A percentile compares a stretch with the other conserved stretches of the same genome.
Conservation (phyloP, 1,284 basidiomycete species). For the Cutaneotrichosporon sp. region DNA sequence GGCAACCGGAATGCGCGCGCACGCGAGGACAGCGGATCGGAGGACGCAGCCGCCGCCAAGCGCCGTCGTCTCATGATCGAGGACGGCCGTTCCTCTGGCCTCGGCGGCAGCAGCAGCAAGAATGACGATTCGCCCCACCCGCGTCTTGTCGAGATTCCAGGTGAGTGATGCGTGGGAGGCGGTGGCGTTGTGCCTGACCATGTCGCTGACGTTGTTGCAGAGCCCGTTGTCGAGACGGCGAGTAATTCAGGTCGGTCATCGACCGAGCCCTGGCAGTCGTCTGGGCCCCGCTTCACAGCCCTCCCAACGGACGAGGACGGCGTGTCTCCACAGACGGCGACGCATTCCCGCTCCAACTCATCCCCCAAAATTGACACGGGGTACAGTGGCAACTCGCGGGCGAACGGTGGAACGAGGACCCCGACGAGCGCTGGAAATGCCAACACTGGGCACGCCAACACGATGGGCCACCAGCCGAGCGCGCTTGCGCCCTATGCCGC, state of each 20-base stretch:
- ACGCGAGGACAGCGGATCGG: conserved; percentile 32
- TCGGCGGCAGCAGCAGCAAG: conserved; percentile 4
- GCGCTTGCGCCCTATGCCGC: conserved; percentile 21
- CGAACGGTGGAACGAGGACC: background rate
- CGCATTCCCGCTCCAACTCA: conserved; percentile 21
- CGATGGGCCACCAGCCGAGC: conserved; percentile 21
- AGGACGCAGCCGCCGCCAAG: conserved; percentile 36
- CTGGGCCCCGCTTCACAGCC: conserved; percentile 38
- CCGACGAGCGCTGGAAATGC: background rate
- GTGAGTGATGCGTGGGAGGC: conserved; percentile 27
- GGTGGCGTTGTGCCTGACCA: background rate
- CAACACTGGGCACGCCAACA: background rate
- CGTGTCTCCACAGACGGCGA: conserved; percentile 18
- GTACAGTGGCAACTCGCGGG: background rate
- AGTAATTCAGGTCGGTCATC: conserved; percentile 16
- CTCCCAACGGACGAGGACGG: conserved; percentile 44
- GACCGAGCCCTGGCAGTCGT: conserved; percentile 25
- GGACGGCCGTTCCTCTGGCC: conserved; percentile 26
- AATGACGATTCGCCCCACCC: conserved; percentile 22
- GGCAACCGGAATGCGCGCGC: conserved; percentile 17
- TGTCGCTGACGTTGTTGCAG: conserved; percentile 9
- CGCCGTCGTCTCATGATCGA: conserved; percentile 49
- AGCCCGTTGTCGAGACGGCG: conserved; percentile 17
- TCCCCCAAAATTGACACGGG: background rate
- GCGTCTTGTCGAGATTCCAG: conserved; percentile 40